Percentiles rank a stretch among this genome's conserved stretches.
Conservation (phyloP, 1,284 basidiomycete genomes). For the Ganoderma resinaceum region DNA sequence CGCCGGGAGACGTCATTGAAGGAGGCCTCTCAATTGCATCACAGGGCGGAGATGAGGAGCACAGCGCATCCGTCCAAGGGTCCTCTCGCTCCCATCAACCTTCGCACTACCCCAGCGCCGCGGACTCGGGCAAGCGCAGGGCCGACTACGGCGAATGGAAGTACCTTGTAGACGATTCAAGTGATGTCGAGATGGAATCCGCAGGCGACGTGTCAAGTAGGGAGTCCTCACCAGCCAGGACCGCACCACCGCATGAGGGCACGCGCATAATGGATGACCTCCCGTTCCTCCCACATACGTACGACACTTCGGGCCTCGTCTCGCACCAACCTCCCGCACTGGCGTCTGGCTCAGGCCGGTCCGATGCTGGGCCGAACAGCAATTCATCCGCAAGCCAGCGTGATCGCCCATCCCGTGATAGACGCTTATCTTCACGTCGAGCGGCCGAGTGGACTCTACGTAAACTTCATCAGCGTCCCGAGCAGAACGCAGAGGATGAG, state of each 20-base stretch:
- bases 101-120: neutral
- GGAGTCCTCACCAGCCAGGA: slow-evolving; percentile 25
- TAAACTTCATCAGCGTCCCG: slow-evolving; percentile 1
- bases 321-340: slow-evolving; percentile 3
- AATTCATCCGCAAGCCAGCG: slow-evolving; percentile 3
- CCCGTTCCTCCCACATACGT: slow-evolving; percentile 20
- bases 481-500: neutral
- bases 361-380: slow-evolving; percentile 12
- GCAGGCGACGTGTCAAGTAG: slow-evolving; percentile 20
- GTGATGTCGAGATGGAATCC: slow-evolving; percentile 26
- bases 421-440: neutral
- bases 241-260: slow-evolving; percentile 13
- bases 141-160: slow-evolving; percentile 31
- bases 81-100: neutral
- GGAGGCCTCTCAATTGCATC: neutral
- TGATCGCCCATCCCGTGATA: slow-evolving; percentile 8
- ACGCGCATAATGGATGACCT: slow-evolving; percentile 14
- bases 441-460: slow-evolving; percentile 1
- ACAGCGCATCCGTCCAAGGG: neutral
- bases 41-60: neutral
- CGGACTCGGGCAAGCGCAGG: slow-evolving; percentile 8
- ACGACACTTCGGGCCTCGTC: slow-evolving; percentile 22
- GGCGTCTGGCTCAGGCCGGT: slow-evolving; percentile 12
- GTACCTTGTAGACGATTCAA: slow-evolving; percentile 24
- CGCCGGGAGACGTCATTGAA: neutral